Percentiles rank a stretch among this genome's conserved stretches.
Conservation (phyloP, 164 flowering plant genomes). For the Malania oleifera region DNA sequence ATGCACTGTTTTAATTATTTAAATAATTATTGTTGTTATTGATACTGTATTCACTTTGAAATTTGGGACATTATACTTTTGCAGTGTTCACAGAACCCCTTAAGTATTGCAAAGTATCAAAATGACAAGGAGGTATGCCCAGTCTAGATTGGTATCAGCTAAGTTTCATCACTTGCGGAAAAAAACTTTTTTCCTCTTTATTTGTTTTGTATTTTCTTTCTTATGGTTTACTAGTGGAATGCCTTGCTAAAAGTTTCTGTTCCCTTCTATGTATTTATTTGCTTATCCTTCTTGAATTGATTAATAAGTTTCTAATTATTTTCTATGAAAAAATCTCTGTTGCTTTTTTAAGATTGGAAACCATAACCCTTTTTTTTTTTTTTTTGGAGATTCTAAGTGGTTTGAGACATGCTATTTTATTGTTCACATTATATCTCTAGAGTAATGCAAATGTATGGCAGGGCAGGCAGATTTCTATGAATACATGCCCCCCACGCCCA, state of each 20-base stretch:
- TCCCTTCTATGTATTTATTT: neutral
- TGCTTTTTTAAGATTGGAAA: too few species aligned
- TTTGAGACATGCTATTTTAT: too few species aligned
- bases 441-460: too few species aligned
- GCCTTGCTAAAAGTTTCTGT: neutral
- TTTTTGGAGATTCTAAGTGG: too few species aligned
- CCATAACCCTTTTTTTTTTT: too few species aligned
- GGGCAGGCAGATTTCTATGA: too few species aligned
- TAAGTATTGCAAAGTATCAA: slow-evolving; percentile 83
- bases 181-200: neutral
- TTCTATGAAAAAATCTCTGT: too few species aligned
- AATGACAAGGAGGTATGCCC: slow-evolving; percentile 86
- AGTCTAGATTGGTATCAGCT: too few species aligned
- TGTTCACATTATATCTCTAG: too few species aligned
- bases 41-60: slow-evolving; percentile 5
- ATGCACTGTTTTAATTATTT: slow-evolving; percentile 21
- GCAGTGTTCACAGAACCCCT: slow-evolving; percentile 94
- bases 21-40: neutral
- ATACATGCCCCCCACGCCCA: neutral
- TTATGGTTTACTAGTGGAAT: neutral
- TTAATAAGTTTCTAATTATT: too few species aligned
- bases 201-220: neutral
- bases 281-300: neutral
- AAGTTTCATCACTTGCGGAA: too few species aligned
- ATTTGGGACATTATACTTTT: slow-evolving; percentile 14